A percentile compares a stretch with the other conserved stretches of the same genome.
phyloP scores from a whole-genome alignment of 2,329 filamentous ascomycete genomes.

The Coccinonectria pachysandricola region DNA sequence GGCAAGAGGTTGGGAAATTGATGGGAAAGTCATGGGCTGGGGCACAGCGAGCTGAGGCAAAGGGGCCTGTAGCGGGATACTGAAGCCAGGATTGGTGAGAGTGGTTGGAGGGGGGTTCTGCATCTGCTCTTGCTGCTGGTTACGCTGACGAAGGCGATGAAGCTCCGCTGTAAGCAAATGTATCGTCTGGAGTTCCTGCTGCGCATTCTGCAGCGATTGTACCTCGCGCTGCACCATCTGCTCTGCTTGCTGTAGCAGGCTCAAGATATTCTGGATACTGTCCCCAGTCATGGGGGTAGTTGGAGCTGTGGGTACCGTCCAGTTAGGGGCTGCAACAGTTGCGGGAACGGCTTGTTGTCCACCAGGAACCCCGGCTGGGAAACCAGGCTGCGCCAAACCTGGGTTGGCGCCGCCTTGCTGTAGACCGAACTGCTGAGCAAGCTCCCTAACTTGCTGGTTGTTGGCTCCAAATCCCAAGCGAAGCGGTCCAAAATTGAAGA shows the following conservation, averaged over 20 bases:
- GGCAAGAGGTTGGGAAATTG: slow-evolving; percentile 18
- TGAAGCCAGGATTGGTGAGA: slow-evolving; percentile 5
- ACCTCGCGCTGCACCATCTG: slow-evolving; percentile 60
- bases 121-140: slow-evolving; percentile 22
- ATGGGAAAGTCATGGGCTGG: slow-evolving; percentile 10
- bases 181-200: slow-evolving; percentile 60
- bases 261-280: slow-evolving; percentile 37
- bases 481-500: slow-evolving; percentile 66
- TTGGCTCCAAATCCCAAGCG: slow-evolving; percentile 68
- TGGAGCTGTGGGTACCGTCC: slow-evolving; percentile 9
- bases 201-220: slow-evolving; percentile 48
- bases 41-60: slow-evolving; percentile 10
- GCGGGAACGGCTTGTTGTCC: slow-evolving; percentile 5
- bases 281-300: slow-evolving; percentile 17
- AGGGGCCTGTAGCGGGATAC: slow-evolving; percentile 5
- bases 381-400: slow-evolving; percentile 10
- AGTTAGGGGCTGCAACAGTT: slow-evolving; percentile 9
- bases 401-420: slow-evolving; percentile 21
- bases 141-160: slow-evolving; percentile 49
- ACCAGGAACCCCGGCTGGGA: not conserved
- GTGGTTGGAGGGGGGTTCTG: slow-evolving; percentile 12
- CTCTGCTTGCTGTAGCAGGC: slow-evolving; percentile 56
- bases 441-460: slow-evolving; percentile 54
- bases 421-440: slow-evolving; percentile 53
- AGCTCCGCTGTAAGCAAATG: slow-evolving; percentile 58